These are phyloP conservation scores for Globisporangium takayamanum DNA, from an alignment of 352 stramenopile genomes.

Conservation along the genomic window DNA sequence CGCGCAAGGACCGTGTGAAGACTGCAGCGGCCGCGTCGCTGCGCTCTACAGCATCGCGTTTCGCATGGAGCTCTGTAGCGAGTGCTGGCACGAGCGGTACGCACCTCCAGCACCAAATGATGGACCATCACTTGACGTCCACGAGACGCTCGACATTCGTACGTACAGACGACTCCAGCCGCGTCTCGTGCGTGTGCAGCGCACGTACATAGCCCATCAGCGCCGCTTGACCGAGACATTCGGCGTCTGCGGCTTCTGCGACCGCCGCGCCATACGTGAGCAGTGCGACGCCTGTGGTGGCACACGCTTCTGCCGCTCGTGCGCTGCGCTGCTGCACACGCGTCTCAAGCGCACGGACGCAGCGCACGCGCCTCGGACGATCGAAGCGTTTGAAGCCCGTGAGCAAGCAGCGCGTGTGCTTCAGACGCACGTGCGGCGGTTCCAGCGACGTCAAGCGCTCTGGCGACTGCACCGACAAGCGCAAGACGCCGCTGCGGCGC, in stretches of 20 bases:
- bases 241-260: constrained; percentile 38
- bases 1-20: constrained; percentile 29
- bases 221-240: constrained; percentile 11
- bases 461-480: constrained; percentile 12
- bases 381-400: constrained; percentile 21
- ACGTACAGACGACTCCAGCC: constrained; percentile 27
- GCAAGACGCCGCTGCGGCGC: constrained; percentile 19
- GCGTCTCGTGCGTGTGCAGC: constrained; percentile 23
- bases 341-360: constrained; percentile 7
- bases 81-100: constrained; percentile 21
- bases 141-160: constrained; percentile 17
- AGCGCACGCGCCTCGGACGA: constrained; percentile 17
- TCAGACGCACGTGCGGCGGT: constrained; percentile 37
- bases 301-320: constrained; percentile 37
- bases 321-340: constrained; percentile 28
- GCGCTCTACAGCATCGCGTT: constrained; percentile 29
- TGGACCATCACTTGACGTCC: neutral
- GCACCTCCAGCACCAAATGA: neutral
- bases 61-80: constrained; percentile 24
- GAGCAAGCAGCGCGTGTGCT: constrained; percentile 27
- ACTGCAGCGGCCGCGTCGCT: constrained; percentile 32
- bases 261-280: constrained; percentile 24
- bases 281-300: constrained; percentile 32
- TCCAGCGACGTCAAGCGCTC: constrained; percentile 33
- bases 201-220: constrained; percentile 33